Evolutionary conservation across 306 rosid species (phyloP), one percentile per base, ranked within the genome.

Genomic region (Neltuma alba): DNA sequence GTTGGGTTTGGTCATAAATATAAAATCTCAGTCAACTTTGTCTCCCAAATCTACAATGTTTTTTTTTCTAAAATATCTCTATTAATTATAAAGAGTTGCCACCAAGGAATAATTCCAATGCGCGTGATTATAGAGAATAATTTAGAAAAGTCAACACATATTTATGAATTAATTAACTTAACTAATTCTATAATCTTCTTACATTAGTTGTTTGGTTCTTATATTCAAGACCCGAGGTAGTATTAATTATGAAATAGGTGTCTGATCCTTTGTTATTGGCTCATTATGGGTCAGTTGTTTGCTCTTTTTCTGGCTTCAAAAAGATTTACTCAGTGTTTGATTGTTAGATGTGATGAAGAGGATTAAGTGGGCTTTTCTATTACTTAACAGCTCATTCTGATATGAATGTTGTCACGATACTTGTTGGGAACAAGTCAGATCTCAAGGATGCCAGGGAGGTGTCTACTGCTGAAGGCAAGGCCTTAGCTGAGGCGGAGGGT

Each of bases 361-460:
- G 84, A 83, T 82, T 92, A 85, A 89, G 85, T 81, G 81, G 82
- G 84, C 68, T 81, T 84, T 33, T 89, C 72, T 88, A 47, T 77
- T 80, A 72, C 83, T 84, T 77, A 83, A 91, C 97, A 95, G 99
- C 96, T 90, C 99, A 95, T 80, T 95, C 97, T 34, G 98, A 92
- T 86, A 95, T 95, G 99, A 95, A 95, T 79, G 97, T 95, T 52
- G 98, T 92, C 38, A 91, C 96, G 1, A 91, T 95, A 83, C 99
- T 95, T 74, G 92, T 95, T 27, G 99, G 99, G 76, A 95, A 95
- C 92, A 95, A 95, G 83, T 91, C 94, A 34, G 99, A 95, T 90
- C 97, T 92, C 36, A 91, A 90, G 87, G 98, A 94, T 72, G 92
- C 96, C 34, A 91, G 99, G 91, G 98, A 95, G 84, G 99, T 95